These are phyloP conservation scores for Fusarium tricinctum DNA, from an alignment of 2,329 filamentous ascomycete species.

Conservation along the genomic window DNA sequence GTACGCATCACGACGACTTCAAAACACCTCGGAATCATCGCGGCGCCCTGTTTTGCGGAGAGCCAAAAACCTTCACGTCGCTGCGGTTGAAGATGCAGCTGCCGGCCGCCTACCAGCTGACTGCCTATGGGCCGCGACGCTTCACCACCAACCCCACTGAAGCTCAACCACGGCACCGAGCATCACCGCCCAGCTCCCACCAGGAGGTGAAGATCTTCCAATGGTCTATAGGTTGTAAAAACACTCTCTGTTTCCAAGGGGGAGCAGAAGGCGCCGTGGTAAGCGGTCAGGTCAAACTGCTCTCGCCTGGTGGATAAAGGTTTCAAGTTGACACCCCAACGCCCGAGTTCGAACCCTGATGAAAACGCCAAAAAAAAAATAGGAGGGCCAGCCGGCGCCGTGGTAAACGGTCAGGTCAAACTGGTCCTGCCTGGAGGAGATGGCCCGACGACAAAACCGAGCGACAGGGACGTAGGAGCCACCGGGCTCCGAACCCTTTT, in stretches of 20 bases:
- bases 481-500: constrained; percentile 51
- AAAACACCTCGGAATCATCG: constrained; percentile 33
- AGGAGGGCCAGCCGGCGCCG: constrained; percentile 39
- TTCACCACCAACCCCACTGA: constrained; percentile 6
- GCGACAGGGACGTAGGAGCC: constrained; percentile 49
- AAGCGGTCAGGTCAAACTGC: constrained; percentile 50
- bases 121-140: not conserved
- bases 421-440: constrained; percentile 28
- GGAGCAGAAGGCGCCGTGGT: constrained; percentile 46
- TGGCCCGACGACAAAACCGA: constrained; percentile 24
- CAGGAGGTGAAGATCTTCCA: constrained; percentile 2
- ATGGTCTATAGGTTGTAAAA: constrained; percentile 29
- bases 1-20: constrained; percentile 6
- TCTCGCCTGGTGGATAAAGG: constrained; percentile 21
- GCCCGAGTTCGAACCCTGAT: not conserved
- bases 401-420: constrained; percentile 50
- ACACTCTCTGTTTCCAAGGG: constrained; percentile 9
- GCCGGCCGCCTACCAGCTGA: constrained; percentile 6
- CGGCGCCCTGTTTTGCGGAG: not conserved
- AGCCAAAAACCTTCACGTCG: constrained; percentile 25
- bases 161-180: constrained; percentile 8
- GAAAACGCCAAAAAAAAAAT: constrained; percentile 1
- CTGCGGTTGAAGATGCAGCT: not conserved
- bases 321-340: no score
- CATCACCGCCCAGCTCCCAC: constrained; percentile 2